Conservation (phyloP, 805 yeast genomes). For the Myxozyma sirexii region DNA sequence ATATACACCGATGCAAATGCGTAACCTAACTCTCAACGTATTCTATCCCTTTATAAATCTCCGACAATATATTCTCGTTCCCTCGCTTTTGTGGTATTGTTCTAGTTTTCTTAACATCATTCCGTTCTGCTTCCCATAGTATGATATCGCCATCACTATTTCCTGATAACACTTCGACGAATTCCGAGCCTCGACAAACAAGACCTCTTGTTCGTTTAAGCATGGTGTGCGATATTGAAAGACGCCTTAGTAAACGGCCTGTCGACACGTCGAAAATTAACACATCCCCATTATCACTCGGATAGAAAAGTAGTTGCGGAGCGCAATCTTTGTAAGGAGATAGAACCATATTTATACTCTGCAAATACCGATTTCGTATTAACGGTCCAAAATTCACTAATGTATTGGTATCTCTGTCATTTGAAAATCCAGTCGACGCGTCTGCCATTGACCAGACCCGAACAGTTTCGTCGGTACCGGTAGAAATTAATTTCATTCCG, state of each 20-base stretch:
- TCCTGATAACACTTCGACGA: slow-evolving; percentile 31
- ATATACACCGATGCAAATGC: too few species aligned
- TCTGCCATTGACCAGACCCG: slow-evolving; percentile 74
- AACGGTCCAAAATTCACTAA: slow-evolving; percentile 77
- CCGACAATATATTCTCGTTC: slow-evolving; percentile 18
- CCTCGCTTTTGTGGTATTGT: neutral
- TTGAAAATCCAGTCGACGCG: slow-evolving; percentile 37
- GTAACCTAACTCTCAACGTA: slow-evolving; percentile 4
- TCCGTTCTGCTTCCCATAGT: slow-evolving; percentile 27
- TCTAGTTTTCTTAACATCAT: neutral
- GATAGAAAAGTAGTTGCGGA: slow-evolving; percentile 62
- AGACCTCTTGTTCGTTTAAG: slow-evolving; percentile 21
- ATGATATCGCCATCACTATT: slow-evolving; percentile 30
- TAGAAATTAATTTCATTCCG: slow-evolving; percentile 64
- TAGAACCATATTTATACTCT: slow-evolving; percentile 58
- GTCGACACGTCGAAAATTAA: slow-evolving; percentile 59
- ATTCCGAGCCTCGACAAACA: slow-evolving; percentile 29
- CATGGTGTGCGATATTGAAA: slow-evolving; percentile 37
- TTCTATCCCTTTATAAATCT: slow-evolving; percentile 28
- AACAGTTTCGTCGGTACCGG: slow-evolving; percentile 80
- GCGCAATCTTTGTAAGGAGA: slow-evolving; percentile 57
- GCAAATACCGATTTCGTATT: slow-evolving; percentile 64
- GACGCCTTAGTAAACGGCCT: slow-evolving; percentile 63
- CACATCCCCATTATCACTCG: slow-evolving; percentile 76
- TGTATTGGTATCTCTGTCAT: slow-evolving; percentile 48